These are phyloP conservation scores for Aureococcus anophagefferens DNA, from an alignment of 108 stramenopile genomes.

Conservation along the genomic window DNA sequence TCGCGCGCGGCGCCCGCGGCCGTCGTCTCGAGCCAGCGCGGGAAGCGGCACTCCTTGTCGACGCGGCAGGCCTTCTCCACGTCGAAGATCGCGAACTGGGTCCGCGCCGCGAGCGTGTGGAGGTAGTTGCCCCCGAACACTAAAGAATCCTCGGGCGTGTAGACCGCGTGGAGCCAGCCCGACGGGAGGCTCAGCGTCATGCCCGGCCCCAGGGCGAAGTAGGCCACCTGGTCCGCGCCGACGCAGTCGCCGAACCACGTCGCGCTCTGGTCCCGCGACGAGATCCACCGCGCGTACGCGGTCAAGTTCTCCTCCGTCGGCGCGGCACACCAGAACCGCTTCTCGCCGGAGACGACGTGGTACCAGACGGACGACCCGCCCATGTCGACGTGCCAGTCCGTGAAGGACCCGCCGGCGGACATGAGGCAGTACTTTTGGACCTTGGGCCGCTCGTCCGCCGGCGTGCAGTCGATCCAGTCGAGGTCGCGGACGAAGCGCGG, in stretches of 20 bases:
- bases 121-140: slow-evolving; percentile 87
- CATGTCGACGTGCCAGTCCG: slow-evolving; percentile 91
- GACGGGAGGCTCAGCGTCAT: slow-evolving; percentile 73
- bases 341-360: slow-evolving; percentile 64
- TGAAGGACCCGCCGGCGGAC: slow-evolving; percentile 64
- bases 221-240: slow-evolving; percentile 20
- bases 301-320: slow-evolving; percentile 60
- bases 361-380: slow-evolving; percentile 90
- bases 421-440: slow-evolving; percentile 81
- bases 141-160: slow-evolving; percentile 68
- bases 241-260: slow-evolving; percentile 48
- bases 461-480: slow-evolving; percentile 59
- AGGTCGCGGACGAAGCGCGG: slow-evolving; percentile 63
- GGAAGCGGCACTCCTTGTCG: background rate
- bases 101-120: slow-evolving; percentile 12
- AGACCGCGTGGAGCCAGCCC: slow-evolving; percentile 89
- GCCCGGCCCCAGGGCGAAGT: slow-evolving; percentile 42
- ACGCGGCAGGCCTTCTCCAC: background rate
- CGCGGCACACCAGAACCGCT: slow-evolving; percentile 62
- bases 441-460: slow-evolving; percentile 33
- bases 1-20: background rate
- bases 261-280: slow-evolving; percentile 39
- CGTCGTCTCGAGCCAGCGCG: background rate
- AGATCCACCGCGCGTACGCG: slow-evolving; percentile 69
- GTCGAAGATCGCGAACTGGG: background rate